phyloP scores from a whole-genome alignment of 805 yeast species.

The Schwanniomyces polymorphus region DNA sequence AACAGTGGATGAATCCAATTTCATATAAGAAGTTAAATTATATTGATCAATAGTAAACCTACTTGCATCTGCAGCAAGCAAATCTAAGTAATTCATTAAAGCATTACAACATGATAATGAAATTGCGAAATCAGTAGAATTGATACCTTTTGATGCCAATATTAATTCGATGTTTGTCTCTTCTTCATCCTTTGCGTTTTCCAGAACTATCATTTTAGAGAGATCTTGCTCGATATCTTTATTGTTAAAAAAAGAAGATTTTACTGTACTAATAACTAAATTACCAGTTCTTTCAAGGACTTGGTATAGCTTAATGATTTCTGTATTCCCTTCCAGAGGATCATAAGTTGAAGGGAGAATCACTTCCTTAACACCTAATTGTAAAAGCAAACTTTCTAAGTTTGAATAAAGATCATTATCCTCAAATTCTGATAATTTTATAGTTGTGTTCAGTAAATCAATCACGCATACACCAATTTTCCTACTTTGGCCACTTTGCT shows the following conservation, averaged over 20 bases:
- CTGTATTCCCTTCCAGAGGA: slow-evolving; percentile 42
- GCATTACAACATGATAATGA: slow-evolving; percentile 71
- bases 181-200: slow-evolving; percentile 25
- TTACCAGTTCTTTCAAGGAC: slow-evolving; percentile 75
- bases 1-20: slow-evolving; percentile 86
- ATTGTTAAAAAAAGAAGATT: slow-evolving; percentile 55
- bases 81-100: slow-evolving; percentile 63
- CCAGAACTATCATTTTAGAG: slow-evolving; percentile 55
- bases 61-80: slow-evolving; percentile 60
- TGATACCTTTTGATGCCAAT: slow-evolving; percentile 55
- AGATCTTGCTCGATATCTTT: slow-evolving; percentile 80
- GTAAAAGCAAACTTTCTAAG: slow-evolving; percentile 82
- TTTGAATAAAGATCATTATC: slow-evolving; percentile 90
- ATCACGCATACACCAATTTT: slow-evolving; percentile 78
- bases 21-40: slow-evolving; percentile 79
- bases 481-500: slow-evolving; percentile 37
- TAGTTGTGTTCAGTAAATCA: slow-evolving; percentile 63
- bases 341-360: slow-evolving; percentile 51
- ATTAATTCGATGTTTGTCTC: slow-evolving; percentile 36
- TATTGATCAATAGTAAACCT: slow-evolving; percentile 61
- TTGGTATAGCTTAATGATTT: slow-evolving; percentile 62
- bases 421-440: slow-evolving; percentile 75
- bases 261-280: slow-evolving; percentile 63
- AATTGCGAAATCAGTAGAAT: slow-evolving; percentile 40
- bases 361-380: slow-evolving; percentile 86